Evolutionary conservation across 2,329 filamentous ascomycete species (phyloP).

Genomic region (Cladosporium halotolerans): DNA sequence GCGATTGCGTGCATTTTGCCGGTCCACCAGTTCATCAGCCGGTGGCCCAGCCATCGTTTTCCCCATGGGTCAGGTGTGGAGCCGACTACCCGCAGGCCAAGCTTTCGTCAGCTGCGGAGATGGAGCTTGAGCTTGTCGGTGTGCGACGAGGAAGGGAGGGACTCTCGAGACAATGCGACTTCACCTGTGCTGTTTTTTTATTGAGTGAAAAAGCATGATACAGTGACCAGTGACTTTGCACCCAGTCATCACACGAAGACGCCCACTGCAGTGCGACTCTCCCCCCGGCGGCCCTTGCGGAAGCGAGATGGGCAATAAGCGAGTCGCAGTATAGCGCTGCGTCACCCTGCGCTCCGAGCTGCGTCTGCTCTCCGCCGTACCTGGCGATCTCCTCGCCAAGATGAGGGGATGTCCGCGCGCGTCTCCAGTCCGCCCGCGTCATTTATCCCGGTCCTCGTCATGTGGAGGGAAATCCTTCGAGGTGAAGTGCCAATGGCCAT

Average conservation of each 20-base stretch:
- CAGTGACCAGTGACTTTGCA: too few species aligned
- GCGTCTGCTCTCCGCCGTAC: background rate
- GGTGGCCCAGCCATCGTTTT: background rate
- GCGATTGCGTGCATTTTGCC: background rate
- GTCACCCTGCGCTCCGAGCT: background rate
- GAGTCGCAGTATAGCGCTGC: conserved; percentile 1
- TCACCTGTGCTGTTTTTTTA: too few species aligned
- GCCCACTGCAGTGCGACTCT: too few species aligned
- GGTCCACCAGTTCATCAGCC: too few species aligned
- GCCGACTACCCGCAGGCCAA: background rate
- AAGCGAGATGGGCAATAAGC: background rate
- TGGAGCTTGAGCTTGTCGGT: background rate
- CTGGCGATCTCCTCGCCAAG: conserved; percentile 5
- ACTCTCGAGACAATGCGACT: too few species aligned
- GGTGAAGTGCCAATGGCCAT: background rate
- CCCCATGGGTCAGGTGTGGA: background rate
- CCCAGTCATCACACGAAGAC: too few species aligned
- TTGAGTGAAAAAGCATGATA: too few species aligned
- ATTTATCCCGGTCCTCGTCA: conserved; percentile 4
- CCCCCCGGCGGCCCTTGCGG: too few species aligned
- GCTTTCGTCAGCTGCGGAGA: background rate
- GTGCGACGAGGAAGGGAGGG: background rate
- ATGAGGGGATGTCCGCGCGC: conserved; percentile 2
- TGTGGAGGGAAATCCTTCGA: conserved; percentile 4
- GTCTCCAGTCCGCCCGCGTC: background rate